Evolutionary conservation across 108 stramenopile genomes (phyloP).

Genomic region (Stephanodiscus triporus): DNA sequence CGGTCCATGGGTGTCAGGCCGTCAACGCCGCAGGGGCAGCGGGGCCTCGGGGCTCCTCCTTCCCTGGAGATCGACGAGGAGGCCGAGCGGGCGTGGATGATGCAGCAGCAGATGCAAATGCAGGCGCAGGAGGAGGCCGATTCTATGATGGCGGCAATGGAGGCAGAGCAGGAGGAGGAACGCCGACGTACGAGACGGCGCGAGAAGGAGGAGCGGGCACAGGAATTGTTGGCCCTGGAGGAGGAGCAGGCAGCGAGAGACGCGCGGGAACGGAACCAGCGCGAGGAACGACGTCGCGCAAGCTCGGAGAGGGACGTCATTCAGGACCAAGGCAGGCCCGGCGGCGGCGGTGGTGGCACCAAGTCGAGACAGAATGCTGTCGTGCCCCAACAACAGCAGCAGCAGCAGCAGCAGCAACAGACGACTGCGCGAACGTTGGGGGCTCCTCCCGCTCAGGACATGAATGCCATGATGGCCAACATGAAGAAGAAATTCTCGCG

Average conservation of each 20-base stretch:
- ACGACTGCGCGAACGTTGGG: background rate
- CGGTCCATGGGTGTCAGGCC: background rate
- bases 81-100: slow-evolving; percentile 16
- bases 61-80: slow-evolving; percentile 32
- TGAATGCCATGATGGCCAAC: slow-evolving; percentile 23
- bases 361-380: background rate
- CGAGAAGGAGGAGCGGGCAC: slow-evolving; percentile 21
- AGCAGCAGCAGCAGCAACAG: background rate
- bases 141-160: slow-evolving; percentile 11
- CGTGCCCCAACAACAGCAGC: background rate
- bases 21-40: background rate
- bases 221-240: background rate
- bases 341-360: background rate
- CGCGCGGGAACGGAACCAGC: background rate
- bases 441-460: background rate
- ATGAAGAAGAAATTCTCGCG: slow-evolving; percentile 32
- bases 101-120: slow-evolving; percentile 3
- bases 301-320: slow-evolving; percentile 29
- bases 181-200: background rate
- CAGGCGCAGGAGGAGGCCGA: background rate
- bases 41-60: slow-evolving; percentile 4
- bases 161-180: slow-evolving; percentile 13
- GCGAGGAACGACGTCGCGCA: slow-evolving; percentile 22
- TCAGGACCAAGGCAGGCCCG: slow-evolving; percentile 8
- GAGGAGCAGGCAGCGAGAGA: slow-evolving; percentile 12